A percentile compares a stretch with the other conserved stretches of the same genome.
Conservation (phyloP, 345 rosid genomes). For the Acer campestre region DNA sequence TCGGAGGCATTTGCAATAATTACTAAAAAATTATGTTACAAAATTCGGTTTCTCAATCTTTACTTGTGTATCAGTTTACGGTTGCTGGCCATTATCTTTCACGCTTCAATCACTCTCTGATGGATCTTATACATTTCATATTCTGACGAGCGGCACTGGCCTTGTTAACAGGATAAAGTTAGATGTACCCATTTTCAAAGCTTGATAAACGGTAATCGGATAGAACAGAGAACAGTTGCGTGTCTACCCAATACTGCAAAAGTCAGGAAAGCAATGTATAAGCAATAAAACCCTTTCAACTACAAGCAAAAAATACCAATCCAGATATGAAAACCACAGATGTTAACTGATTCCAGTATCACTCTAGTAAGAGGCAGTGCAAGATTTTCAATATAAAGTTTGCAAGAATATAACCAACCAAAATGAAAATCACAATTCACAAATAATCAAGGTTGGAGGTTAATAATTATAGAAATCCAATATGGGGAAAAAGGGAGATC, state of each 20-base stretch:
- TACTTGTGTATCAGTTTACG: not conserved
- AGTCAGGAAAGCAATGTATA: slow-evolving; percentile 1
- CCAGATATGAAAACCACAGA: not conserved
- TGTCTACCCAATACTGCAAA: slow-evolving; percentile 78
- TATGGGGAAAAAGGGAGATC: not conserved
- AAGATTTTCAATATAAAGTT: not conserved
- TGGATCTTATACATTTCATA: not conserved
- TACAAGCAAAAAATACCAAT: not conserved
- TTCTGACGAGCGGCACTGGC: not conserved
- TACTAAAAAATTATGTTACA: slow-evolving; percentile 29
- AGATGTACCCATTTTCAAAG: slow-evolving; percentile 61
- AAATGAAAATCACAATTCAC: not conserved
- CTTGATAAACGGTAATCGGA: slow-evolving; percentile 75
- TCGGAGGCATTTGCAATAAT: slow-evolving; percentile 1
- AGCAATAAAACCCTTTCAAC: not conserved
- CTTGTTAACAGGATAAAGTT: slow-evolving; percentile 19
- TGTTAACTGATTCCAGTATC: not conserved
- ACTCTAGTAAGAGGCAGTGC: not conserved
- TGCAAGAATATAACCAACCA: slow-evolving; percentile 1
- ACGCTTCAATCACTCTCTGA: not conserved
- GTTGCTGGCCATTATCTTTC: slow-evolving; percentile 1
- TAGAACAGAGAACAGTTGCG: slow-evolving; percentile 72
- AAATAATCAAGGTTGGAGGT: not conserved
- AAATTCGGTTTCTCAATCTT: slow-evolving; percentile 5
- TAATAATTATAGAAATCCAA: too few relatives aligned